A percentile compares a stretch with the other conserved stretches of the same genome.
These are phyloP conservation scores for Myriosclerotinia scirpicola DNA, from an alignment of 2,329 filamentous ascomycete genomes.

Conservation along the genomic window DNA sequence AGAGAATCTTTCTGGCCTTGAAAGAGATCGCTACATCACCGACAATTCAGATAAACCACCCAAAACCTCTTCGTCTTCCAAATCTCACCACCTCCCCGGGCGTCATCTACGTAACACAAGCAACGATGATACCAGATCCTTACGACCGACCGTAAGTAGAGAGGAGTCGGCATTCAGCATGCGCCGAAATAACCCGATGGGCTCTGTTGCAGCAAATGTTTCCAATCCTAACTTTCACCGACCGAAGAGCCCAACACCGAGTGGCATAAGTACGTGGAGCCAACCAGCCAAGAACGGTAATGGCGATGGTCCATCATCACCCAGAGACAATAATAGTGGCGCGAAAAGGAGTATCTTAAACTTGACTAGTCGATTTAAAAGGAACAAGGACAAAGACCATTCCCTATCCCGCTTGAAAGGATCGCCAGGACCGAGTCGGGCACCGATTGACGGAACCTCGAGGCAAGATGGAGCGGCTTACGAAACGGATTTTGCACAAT, in stretches of 20 bases:
- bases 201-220: slow-evolving; percentile 33
- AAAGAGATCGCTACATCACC: slow-evolving; percentile 64
- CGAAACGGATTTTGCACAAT: slow-evolving; percentile 35
- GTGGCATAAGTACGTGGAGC: slow-evolving; percentile 61
- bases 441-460: slow-evolving; percentile 45
- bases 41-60: slow-evolving; percentile 51
- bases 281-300: slow-evolving; percentile 28
- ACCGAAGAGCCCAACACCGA: slow-evolving; percentile 80
- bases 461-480: slow-evolving; percentile 31
- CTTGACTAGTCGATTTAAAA: slow-evolving; percentile 37
- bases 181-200: slow-evolving; percentile 42
- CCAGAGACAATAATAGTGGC: slow-evolving; percentile 37
- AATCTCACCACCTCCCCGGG: slow-evolving; percentile 61
- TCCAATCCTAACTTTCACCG: slow-evolving; percentile 50
- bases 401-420: slow-evolving; percentile 48
- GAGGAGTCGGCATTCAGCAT: slow-evolving; percentile 66
- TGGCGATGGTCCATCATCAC: slow-evolving; percentile 52
- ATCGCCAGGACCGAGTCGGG: slow-evolving; percentile 54
- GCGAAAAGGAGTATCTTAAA: slow-evolving; percentile 34
- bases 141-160: slow-evolving; percentile 71
- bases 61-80: slow-evolving; percentile 63
- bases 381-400: slow-evolving; percentile 56
- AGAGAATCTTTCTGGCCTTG: slow-evolving; percentile 65
- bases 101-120: slow-evolving; percentile 71
- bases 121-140: slow-evolving; percentile 62